Evolutionary conservation across 2,329 filamentous ascomycete species (phyloP).

Genomic region (Alternaria dauci): DNA sequence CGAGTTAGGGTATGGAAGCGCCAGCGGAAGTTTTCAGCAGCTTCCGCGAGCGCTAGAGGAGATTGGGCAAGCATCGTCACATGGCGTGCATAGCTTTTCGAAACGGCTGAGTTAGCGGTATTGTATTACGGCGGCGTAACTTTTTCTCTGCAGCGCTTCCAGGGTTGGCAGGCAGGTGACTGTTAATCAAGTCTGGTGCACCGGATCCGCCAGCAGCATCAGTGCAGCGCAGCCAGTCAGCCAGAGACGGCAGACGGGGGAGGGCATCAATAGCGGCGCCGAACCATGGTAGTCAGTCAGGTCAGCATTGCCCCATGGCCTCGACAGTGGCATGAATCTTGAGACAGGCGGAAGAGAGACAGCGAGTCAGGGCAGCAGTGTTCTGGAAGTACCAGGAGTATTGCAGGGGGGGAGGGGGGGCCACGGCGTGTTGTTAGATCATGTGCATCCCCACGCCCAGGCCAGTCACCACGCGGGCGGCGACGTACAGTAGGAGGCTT

Average conservation of each 20-base stretch:
- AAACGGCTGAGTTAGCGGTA: constrained; percentile 42
- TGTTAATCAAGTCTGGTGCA: constrained; percentile 12
- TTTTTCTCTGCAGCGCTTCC: constrained; percentile 8
- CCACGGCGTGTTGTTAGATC: constrained; percentile 35
- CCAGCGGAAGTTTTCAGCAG: constrained; percentile 23
- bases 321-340: constrained; percentile 8
- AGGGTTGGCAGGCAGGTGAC: constrained; percentile 30
- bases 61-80: constrained; percentile 21
- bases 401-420: constrained; percentile 14
- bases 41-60: constrained; percentile 20
- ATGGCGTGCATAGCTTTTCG: constrained; percentile 22
- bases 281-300: background rate
- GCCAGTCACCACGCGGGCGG: constrained; percentile 32
- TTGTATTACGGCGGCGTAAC: constrained; percentile 24
- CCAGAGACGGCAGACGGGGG: background rate
- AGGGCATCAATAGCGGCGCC: background rate
- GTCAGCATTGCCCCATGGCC: constrained; percentile 8
- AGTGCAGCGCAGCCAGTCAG: constrained; percentile 9
- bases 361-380: constrained; percentile 42
- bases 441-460: constrained; percentile 48
- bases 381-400: constrained; percentile 45
- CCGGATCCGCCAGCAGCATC: constrained; percentile 17
- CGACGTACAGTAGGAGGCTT: constrained; percentile 28
- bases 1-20: constrained; percentile 29
- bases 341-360: constrained; percentile 21